A percentile compares a stretch with the other conserved stretches of the same genome.
Conservation (phyloP, 2,329 filamentous ascomycete species). For the Fusarium oxysporum region DNA sequence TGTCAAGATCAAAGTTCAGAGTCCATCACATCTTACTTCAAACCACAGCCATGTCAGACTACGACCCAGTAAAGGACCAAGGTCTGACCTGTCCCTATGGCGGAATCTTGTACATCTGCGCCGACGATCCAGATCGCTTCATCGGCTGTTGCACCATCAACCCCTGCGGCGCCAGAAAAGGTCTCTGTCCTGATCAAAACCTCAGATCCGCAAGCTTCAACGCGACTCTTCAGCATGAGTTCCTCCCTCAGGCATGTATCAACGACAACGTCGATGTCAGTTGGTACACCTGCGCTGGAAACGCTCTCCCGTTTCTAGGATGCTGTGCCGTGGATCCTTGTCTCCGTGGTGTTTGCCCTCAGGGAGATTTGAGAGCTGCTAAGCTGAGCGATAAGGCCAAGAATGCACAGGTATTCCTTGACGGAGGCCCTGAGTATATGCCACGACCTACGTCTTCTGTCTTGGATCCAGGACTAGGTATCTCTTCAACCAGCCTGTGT, state of each 20-base stretch:
- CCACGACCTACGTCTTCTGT: neutral
- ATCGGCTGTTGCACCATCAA: conserved; percentile 55
- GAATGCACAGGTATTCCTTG: neutral
- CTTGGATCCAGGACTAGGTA: rapidly evolving
- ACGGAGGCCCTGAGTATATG: neutral
- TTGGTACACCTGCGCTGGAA: conserved; percentile 52
- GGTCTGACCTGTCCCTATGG: conserved; percentile 49
- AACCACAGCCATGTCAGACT: conserved; percentile 15
- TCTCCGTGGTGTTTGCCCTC: conserved; percentile 13
- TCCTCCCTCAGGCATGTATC: conserved; percentile 50
- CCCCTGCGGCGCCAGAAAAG: conserved; percentile 46
- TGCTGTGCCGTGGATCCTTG: conserved; percentile 51
- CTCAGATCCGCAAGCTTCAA: conserved; percentile 48
- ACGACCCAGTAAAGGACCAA: conserved; percentile 25
- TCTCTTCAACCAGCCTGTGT: neutral
- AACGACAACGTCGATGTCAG: conserved; percentile 24
- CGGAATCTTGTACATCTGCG: conserved; percentile 54
- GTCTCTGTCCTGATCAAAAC: conserved; percentile 31
- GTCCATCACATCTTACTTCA: neutral
- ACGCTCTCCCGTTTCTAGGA: conserved; percentile 52
- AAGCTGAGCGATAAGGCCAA: conserved; percentile 22
- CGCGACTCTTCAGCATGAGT: conserved; percentile 35
- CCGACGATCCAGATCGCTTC: conserved; percentile 48
- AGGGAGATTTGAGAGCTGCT: conserved; percentile 25
- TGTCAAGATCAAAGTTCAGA: neutral